Conservation (phyloP, 768 basidiomycete species). For the Boletus edulis region DNA sequence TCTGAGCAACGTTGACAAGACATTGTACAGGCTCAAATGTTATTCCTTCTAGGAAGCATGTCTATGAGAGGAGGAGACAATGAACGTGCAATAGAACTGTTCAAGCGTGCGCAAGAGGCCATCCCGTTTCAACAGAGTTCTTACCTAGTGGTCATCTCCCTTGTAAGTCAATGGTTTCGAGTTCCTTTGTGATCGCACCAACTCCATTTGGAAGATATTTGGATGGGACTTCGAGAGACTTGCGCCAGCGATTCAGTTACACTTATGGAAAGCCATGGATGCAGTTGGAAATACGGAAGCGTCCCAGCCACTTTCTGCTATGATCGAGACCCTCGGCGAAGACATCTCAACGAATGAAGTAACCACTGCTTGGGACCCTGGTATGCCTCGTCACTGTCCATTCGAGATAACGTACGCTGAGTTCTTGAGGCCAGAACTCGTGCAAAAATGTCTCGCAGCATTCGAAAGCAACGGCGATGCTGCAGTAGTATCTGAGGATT, state of each 20-base stretch:
- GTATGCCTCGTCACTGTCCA: too few relatives aligned
- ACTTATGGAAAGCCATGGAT: too few relatives aligned
- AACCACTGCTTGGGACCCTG: too few relatives aligned
- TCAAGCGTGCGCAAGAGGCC: not conserved
- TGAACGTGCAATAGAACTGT: not conserved
- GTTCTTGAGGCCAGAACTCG: too few relatives aligned
- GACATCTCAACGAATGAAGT: too few relatives aligned
- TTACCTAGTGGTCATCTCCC: not conserved
- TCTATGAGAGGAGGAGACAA: not conserved
- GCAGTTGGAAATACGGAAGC: not conserved
- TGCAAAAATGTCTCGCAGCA: too few relatives aligned
- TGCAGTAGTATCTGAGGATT: too few relatives aligned
- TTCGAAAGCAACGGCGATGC: too few relatives aligned
- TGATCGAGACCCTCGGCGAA: too few relatives aligned
- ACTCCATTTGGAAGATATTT: slow-evolving; percentile 1
- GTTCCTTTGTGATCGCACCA: not conserved
- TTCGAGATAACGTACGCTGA: too few relatives aligned
- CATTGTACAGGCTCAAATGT: not conserved
- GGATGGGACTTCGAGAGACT: slow-evolving; percentile 15
- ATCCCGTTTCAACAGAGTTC: not conserved
- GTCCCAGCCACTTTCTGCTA: too few relatives aligned
- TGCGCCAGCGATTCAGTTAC: not conserved
- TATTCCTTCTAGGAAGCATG: not conserved
- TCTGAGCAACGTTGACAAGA: not conserved
- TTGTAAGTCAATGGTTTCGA: not conserved